Base-by-base conservation (phyloP, 371 early-diverging fungal genomes). In the Mortierella sp. region DNA sequence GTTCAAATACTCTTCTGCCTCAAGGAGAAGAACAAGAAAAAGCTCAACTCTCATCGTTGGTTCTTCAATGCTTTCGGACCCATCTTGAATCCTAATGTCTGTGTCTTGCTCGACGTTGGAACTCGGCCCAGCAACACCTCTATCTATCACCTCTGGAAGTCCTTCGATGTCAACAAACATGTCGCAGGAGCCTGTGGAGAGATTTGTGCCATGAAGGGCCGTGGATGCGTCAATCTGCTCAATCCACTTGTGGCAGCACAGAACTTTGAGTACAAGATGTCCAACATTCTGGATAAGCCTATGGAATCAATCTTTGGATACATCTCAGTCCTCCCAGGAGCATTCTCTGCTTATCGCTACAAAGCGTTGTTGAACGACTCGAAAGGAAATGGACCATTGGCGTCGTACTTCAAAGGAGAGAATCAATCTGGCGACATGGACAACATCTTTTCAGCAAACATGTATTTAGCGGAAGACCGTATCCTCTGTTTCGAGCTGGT, bases 1-100 rank as follows among this genome's bases (percentile, higher is more conserved):
- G 86, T 92, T 29, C 97, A 97, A 81, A 88, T 96, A 39, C 60
- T 97, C 34, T 96, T 96, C 72, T 94, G 94, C 60, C 81, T 97
- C 39, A 96, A 96, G 80, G 94, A 95, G 80, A 91, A 92, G 79
- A 94, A 92, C 67, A 87, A 85, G 55, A 90, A 92, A 57, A 92
- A 95, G 82, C 93, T 97, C 84, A 96, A 97, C 80, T 95, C 95
- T 8, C 97, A 97, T 71, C 90, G 95, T n/a, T 97, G 97, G 97
- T 95, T 96, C 84, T 96, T 97, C 78, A 95, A 95, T 71, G 96
- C 96, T 13, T 91, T 97, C 67, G 90, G 95, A 37, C 87, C 88
- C n/a, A 65, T 94, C 37, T 59, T 97, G 56, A 83, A 90, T 41
- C 97, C 97, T 13, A 90, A 93, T 45, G 88, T 96, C 17, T 94